Evolutionary conservation across 257 asterid species (phyloP).

Genomic region (Misopates orontium): DNA sequence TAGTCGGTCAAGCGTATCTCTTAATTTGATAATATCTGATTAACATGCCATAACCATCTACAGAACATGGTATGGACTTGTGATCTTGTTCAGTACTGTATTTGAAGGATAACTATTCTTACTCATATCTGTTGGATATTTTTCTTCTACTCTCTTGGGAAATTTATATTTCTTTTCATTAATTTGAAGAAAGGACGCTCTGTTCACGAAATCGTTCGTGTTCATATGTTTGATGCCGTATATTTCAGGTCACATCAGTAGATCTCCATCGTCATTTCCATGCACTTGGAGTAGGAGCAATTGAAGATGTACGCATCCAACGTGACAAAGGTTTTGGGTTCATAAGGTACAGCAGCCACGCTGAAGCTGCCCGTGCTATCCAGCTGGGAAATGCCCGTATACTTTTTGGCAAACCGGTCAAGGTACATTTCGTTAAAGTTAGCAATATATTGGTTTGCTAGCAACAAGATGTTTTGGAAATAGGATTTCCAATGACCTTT

Average conservation of each 20-base stretch:
- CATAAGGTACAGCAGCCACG: slow-evolving; percentile 74
- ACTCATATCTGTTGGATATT: background rate
- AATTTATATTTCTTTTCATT: background rate
- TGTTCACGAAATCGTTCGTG: no score
- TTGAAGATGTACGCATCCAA: slow-evolving; percentile 85
- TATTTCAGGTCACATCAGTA: slow-evolving; percentile 62
- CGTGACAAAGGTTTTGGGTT: slow-evolving; percentile 91
- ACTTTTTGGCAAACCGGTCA: slow-evolving; percentile 70
- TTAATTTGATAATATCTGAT: background rate
- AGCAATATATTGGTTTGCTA: no score
- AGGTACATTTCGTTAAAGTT: slow-evolving; percentile 45
- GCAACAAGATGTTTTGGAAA: no score
- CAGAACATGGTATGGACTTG: background rate
- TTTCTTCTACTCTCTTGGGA: background rate
- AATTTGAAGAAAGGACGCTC: background rate
- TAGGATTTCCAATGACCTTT: no score
- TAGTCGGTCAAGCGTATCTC: no score
- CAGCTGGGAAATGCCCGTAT: slow-evolving; percentile 70
- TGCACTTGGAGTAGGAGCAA: slow-evolving; percentile 66
- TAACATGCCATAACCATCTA: slow-evolving; percentile 11
- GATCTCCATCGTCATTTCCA: slow-evolving; percentile 80
- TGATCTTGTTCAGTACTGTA: background rate
- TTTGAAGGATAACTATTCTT: background rate
- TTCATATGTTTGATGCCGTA: no score
- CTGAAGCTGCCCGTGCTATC: slow-evolving; percentile 86